phyloP scores from a whole-genome alignment of 2,329 filamentous ascomycete species.

The Ophiostoma perfectum region DNA sequence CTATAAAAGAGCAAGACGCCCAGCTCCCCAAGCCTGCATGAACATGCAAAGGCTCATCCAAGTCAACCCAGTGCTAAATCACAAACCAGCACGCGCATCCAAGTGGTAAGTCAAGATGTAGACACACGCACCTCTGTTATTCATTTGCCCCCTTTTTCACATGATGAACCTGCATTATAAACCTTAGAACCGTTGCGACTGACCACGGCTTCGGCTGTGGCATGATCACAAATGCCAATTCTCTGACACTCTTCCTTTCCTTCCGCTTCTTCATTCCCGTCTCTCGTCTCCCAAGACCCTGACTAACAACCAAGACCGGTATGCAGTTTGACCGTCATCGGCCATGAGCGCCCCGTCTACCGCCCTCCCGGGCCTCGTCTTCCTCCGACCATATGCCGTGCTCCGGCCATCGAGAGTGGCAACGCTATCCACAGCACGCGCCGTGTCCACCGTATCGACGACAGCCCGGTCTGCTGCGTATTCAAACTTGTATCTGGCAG shows the following conservation, averaged over 20 bases:
- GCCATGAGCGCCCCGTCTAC: conserved; percentile 11
- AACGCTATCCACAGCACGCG: not conserved
- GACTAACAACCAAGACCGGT: conserved; percentile 15
- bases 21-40: not conserved
- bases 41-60: not conserved
- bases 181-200: conserved; percentile 56
- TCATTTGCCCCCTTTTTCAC: not conserved
- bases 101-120: conserved; percentile 10
- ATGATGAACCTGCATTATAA: conserved; percentile 47
- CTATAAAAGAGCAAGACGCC: not conserved
- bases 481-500: not conserved
- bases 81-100: not conserved
- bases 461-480: not conserved
- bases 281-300: not conserved
- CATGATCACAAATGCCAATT: conserved; percentile 50
- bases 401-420: too few relatives aligned
- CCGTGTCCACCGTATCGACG: not conserved
- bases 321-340: not conserved
- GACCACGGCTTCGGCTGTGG: conserved; percentile 43
- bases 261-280: not conserved
- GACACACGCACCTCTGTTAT: not conserved
- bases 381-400: not conserved
- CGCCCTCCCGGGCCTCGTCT: conserved; percentile 1
- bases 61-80: not conserved
- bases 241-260: conserved; percentile 30